These are phyloP conservation scores for Teunomyces cretensis DNA, from an alignment of 805 yeast genomes.

Conservation along the genomic window DNA sequence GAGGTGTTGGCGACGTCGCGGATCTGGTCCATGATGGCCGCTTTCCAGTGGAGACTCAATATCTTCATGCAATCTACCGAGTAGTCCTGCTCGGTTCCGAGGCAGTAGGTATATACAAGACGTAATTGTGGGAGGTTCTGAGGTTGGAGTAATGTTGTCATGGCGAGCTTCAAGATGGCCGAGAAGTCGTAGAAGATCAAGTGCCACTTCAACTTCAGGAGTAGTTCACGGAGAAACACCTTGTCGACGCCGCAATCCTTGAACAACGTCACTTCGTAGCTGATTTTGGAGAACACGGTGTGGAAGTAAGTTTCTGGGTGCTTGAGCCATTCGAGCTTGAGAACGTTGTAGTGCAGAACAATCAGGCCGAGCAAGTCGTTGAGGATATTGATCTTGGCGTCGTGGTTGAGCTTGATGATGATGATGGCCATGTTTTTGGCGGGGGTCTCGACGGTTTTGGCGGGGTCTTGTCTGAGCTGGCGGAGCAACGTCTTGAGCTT, in stretches of 20 bases:
- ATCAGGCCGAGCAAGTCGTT: slow-evolving; percentile 12
- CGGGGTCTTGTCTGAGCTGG: slow-evolving; percentile 6
- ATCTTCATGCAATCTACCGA: slow-evolving; percentile 1
- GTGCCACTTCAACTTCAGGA: slow-evolving; percentile 27
- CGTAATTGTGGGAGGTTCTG: neutral
- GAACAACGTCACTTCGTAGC: slow-evolving; percentile 12
- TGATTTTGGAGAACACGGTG: slow-evolving; percentile 8
- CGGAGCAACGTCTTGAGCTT: slow-evolving; percentile 12
- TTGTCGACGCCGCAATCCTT: slow-evolving; percentile 9
- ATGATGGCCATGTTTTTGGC: slow-evolving; percentile 15
- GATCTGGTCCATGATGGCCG: neutral
- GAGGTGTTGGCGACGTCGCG: slow-evolving; percentile 5
- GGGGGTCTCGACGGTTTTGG: slow-evolving; percentile 3
- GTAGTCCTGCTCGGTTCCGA: neutral
- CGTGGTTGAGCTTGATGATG: slow-evolving; percentile 21
- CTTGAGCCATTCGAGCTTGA: slow-evolving; percentile 17
- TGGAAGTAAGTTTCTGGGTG: slow-evolving; percentile 10
- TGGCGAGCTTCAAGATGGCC: slow-evolving; percentile 14
- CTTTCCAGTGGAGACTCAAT: neutral
- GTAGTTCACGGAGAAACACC: slow-evolving; percentile 17
- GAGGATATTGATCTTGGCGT: slow-evolving; percentile 12
- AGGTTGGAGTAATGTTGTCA: slow-evolving; percentile 19
- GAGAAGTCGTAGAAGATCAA: slow-evolving; percentile 28
- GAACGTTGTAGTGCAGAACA: slow-evolving; percentile 13
- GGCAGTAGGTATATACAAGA: slow-evolving; percentile 4